phyloP scores from a whole-genome alignment of 495 filamentous ascomycete species.

The Daldinia decipiens region DNA sequence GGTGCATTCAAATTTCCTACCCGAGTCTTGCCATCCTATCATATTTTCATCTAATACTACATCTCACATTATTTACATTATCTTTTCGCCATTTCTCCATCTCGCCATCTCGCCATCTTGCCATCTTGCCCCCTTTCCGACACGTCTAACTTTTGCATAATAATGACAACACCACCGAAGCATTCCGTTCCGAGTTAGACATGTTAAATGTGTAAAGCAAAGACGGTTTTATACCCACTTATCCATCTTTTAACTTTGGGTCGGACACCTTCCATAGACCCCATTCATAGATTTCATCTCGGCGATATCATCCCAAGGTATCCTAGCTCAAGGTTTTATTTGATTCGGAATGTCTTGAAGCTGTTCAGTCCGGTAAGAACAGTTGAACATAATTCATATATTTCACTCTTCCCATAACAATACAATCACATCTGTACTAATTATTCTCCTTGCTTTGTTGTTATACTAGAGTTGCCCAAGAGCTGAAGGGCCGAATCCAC shows the following conservation, averaged over 20 bases:
- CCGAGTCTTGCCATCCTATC: slow-evolving; percentile 7
- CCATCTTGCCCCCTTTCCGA: slow-evolving; percentile 6
- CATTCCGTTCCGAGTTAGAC: slow-evolving; percentile 7
- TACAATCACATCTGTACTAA: neutral
- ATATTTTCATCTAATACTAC: slow-evolving; percentile 12
- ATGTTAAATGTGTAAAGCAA: neutral
- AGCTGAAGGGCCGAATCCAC: neutral
- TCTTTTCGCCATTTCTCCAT: neutral
- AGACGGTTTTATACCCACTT: neutral
- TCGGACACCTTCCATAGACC: slow-evolving; percentile 12
- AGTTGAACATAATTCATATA: slow-evolving; percentile 1
- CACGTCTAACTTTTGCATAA: slow-evolving; percentile 16
- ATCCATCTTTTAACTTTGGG: slow-evolving; percentile 6
- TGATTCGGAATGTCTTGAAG: neutral
- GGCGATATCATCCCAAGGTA: slow-evolving; percentile 20
- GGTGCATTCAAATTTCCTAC: slow-evolving; percentile 31
- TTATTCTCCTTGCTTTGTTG: neutral
- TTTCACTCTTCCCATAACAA: neutral
- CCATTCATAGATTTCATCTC: slow-evolving; percentile 10
- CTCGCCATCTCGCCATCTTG: neutral
- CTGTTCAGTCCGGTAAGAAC: neutral
- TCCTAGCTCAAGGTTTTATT: slow-evolving; percentile 16
- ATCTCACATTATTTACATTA: neutral
- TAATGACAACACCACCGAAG: slow-evolving; percentile 23
- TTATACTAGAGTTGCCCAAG: neutral